Conservation (phyloP, 495 filamentous ascomycete species). For the Penicillium parvum region DNA sequence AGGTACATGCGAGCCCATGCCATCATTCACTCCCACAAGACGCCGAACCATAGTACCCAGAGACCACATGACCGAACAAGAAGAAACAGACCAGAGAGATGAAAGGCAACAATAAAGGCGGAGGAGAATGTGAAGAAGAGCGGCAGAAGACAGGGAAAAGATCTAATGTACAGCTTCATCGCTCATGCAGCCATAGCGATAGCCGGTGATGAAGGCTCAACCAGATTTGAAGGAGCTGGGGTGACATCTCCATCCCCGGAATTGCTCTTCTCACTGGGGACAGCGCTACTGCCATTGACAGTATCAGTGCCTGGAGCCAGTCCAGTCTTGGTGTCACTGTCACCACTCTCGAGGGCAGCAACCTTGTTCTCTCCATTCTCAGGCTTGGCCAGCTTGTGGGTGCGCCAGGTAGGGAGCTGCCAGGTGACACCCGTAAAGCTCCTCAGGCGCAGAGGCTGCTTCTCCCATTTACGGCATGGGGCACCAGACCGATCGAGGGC, state of each 20-base stretch:
- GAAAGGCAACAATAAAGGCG: constrained; percentile 5
- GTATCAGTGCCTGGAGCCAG: constrained; percentile 59
- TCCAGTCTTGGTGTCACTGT: constrained; percentile 69
- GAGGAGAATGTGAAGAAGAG: too few species aligned
- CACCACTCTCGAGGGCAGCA: constrained; percentile 44
- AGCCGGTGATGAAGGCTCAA: constrained; percentile 44
- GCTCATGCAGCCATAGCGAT: constrained; percentile 40
- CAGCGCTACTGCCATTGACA: constrained; percentile 33
- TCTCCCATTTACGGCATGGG: constrained; percentile 87
- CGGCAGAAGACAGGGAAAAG: constrained; percentile 16
- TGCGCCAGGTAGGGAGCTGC: constrained; percentile 80
- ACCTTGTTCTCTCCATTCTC: constrained; percentile 38
- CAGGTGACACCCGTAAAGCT: constrained; percentile 89
- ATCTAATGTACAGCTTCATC: constrained; percentile 11
- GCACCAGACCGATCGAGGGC: constrained; percentile 87
- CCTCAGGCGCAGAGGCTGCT: constrained; percentile 75
- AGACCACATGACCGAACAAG: constrained; percentile 7
- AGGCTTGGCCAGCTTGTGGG: constrained; percentile 51
- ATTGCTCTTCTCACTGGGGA: constrained; percentile 67
- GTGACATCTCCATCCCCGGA: constrained; percentile 51
- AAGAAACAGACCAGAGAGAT: constrained; percentile 11
- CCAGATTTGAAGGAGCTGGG: constrained; percentile 36
- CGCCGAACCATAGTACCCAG: constrained; percentile 2
- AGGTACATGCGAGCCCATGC: constrained; percentile 1
- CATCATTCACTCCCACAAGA: constrained; percentile 1